Percentiles rank a stretch among this genome's conserved stretches.
Conservation (phyloP, 1,284 basidiomycete species). For the Sphaerobolus stellatus region DNA sequence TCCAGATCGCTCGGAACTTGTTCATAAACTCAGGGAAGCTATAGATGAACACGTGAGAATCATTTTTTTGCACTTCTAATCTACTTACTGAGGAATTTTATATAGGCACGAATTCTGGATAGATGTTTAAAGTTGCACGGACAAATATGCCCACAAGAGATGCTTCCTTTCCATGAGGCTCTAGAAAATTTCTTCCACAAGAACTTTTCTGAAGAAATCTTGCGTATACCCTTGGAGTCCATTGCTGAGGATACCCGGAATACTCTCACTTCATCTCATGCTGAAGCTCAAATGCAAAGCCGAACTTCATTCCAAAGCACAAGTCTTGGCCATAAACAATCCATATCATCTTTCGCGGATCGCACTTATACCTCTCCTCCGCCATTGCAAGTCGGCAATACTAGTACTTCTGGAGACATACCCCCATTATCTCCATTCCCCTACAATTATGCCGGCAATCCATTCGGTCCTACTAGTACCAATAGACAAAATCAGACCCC, state of each 20-base stretch:
- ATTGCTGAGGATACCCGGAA: conserved; percentile 12
- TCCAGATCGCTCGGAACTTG: conserved; percentile 67
- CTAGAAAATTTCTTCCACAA: conserved; percentile 86
- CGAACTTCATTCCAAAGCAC: conserved; percentile 17
- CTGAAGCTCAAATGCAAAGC: conserved; percentile 8
- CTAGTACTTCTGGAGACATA: background rate
- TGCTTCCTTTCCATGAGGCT: conserved; percentile 89
- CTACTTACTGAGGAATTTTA: conserved; percentile 18
- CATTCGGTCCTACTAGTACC: conserved; percentile 3
- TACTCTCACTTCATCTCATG: background rate
- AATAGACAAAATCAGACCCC: conserved; percentile 59
- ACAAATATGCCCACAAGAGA: conserved; percentile 80
- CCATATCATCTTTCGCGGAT: conserved; percentile 5
- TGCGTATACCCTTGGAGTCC: conserved; percentile 54
- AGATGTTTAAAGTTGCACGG: conserved; percentile 83
- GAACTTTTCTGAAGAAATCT: conserved; percentile 88
- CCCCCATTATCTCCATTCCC: conserved; percentile 9
- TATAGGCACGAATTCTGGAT: conserved; percentile 76
- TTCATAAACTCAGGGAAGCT: conserved; percentile 69
- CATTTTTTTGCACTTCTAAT: background rate
- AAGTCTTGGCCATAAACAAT: conserved; percentile 5
- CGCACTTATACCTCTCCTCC: conserved; percentile 1
- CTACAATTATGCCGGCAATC: background rate
- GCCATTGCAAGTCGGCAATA: background rate
- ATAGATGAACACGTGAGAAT: conserved; percentile 77